Evolutionary conservation across 768 basidiomycete genomes (phyloP).

Genomic region (Auriscalpium orientale): DNA sequence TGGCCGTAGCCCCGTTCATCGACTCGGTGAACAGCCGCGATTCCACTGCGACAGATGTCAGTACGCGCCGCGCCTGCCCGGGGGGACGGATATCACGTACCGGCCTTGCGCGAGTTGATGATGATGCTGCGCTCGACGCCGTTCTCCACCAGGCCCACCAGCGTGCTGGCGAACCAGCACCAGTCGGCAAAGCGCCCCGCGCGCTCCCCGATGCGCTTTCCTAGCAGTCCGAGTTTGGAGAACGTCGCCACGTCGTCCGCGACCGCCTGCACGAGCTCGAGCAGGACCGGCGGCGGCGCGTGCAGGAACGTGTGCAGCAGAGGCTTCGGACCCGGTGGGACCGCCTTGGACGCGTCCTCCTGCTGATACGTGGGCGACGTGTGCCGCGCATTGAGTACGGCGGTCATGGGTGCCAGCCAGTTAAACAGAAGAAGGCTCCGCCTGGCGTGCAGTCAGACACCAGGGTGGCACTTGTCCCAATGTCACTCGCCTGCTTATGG

Average conservation of each 20-base stretch:
- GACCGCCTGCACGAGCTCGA: conserved; percentile 67
- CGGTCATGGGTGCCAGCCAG: conserved; percentile 71
- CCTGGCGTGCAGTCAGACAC: conserved; percentile 30
- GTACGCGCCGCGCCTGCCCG: no score
- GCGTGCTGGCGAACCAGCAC: conserved; percentile 79
- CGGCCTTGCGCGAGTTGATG: conserved; percentile 52
- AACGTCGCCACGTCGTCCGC: conserved; percentile 80
- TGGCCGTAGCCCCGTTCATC: conserved; percentile 60
- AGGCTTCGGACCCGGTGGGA: conserved; percentile 32
- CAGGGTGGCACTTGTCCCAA: no score
- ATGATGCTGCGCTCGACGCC: conserved; percentile 72
- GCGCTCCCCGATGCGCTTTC: conserved; percentile 54
- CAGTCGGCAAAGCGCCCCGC: conserved; percentile 75
- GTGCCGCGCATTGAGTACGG: conserved; percentile 62
- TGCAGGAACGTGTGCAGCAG: conserved; percentile 71
- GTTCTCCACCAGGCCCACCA: conserved; percentile 79
- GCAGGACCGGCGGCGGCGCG: conserved; percentile 73
- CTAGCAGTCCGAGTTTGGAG: conserved; percentile 61
- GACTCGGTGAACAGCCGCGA: conserved; percentile 68
- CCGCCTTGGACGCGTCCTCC: conserved; percentile 24
- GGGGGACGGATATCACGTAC: conserved; percentile 26
- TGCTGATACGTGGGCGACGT: conserved; percentile 56
- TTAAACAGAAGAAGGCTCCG: conserved; percentile 79
- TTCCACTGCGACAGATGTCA: conserved; percentile 41
- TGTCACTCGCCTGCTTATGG: conserved; percentile 28